Evolutionary conservation across 2,329 filamentous ascomycete genomes (phyloP), one percentile per base, ranked within the genome.

Genomic region (Colletotrichum sojae): DNA sequence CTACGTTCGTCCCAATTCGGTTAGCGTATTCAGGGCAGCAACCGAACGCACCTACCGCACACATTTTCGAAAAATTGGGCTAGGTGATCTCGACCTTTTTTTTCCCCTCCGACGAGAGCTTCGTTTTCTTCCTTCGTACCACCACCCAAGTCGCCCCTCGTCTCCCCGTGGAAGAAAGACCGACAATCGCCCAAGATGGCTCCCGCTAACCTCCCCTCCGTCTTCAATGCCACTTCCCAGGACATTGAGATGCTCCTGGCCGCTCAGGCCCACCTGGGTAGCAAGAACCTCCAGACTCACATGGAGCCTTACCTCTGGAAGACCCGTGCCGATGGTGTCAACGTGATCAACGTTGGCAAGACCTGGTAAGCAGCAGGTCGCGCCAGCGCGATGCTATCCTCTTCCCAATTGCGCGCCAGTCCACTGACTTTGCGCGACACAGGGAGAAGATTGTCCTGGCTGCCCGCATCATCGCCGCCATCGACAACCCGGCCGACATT

Each of bases 241-340:
- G 96, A 99, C 89, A 97, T 99, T 88, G 96, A 99, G 93, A 96
- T 95, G 93, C 94, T 99, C 82, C 93, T 99, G 79, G 93, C 95
- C 82, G 95, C 97, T 81, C 95, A 98, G 88, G 91, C 89, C 87
- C 97, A 99, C 87, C 91, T 98, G 79, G 96, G 96, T 80, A 94
- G 92, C 87, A 98, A 98, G 94, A 99, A 99, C 91, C 85, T 99
- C 80, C 96, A 98, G 90, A 94, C 97, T 83, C 95, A 98, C 90
- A 98, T 98, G 94, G 94, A 97, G 88, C 93, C 94, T 78, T 99
- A 99, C 90, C 92, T 99, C 82, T 99, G 95, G 95, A 99, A 99
- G 93, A 97, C 94, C 84, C 94, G 96, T 83, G 92, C 94, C 76
- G 97, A 99, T 81, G 96, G 96, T 87, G 92, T 99, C 88, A 99